phyloP scores from a whole-genome alignment of 371 early-diverging fungal species.

The Amoeboaphelidium protococcarum region DNA sequence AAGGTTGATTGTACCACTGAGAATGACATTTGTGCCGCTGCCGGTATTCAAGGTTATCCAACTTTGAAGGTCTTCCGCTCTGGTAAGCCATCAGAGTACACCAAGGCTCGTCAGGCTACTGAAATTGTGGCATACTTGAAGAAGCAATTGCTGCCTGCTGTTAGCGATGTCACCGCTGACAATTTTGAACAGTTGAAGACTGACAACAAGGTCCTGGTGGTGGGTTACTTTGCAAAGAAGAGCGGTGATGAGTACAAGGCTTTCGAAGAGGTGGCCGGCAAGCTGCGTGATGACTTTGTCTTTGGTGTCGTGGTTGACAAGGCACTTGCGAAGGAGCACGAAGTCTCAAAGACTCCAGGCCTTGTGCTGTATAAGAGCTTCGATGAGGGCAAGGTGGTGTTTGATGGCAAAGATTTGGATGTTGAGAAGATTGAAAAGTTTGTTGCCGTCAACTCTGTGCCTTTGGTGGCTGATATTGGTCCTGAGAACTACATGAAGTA shows the following conservation, averaged over 20 bases:
- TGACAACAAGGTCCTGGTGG: constrained; percentile 58
- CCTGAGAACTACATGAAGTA: constrained; percentile 58
- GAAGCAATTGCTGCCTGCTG: constrained; percentile 52
- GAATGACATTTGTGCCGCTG: constrained; percentile 42
- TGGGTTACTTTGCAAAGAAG: constrained; percentile 37
- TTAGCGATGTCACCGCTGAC: constrained; percentile 31
- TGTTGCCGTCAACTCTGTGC: constrained; percentile 42
- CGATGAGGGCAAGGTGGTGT: constrained; percentile 49
- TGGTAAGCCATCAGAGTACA: constrained; percentile 37
- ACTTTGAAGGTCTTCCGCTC: constrained; percentile 64
- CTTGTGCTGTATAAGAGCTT: constrained; percentile 65
- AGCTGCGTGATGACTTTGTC: constrained; percentile 44
- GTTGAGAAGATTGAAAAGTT: constrained; percentile 27
- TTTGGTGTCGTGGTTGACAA: constrained; percentile 49
- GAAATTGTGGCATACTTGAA: constrained; percentile 66
- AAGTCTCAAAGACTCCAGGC: constrained; percentile 23
- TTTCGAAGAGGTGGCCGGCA: constrained; percentile 34
- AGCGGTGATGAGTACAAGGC: constrained; percentile 28
- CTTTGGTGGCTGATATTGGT: constrained; percentile 64
- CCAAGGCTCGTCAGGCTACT: constrained; percentile 50
- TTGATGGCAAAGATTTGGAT: constrained; percentile 17
- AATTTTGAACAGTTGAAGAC: constrained; percentile 37
- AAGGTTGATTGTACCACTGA: constrained; percentile 88
- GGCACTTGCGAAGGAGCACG: constrained; percentile 16
- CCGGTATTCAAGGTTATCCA: constrained; percentile 66